Percentiles rank a stretch among this genome's conserved stretches.
Evolutionary conservation across 2,329 filamentous ascomycete species (phyloP).

Genomic region (Ophiocordyceps polyrhachis-furcata): DNA sequence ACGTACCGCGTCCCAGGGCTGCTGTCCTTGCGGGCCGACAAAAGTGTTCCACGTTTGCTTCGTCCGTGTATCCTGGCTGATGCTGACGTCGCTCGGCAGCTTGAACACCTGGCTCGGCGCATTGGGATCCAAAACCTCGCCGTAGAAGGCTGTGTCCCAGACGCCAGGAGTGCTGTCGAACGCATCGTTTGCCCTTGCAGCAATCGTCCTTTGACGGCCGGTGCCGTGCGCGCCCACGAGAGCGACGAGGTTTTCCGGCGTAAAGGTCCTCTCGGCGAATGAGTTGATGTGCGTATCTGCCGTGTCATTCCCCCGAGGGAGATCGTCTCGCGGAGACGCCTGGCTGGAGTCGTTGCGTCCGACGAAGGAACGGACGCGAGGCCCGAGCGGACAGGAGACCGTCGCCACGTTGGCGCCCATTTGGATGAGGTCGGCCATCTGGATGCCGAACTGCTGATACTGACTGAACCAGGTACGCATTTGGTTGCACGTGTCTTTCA

Average conservation of each 20-base stretch:
- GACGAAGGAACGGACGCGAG: constrained; percentile 27
- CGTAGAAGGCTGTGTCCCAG: constrained; percentile 32
- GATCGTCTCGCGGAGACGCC: constrained; percentile 18
- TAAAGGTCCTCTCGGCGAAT: constrained; percentile 32
- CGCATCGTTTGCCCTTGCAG: constrained; percentile 18
- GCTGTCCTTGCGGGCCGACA: constrained; percentile 9
- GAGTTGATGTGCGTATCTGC: constrained; percentile 24
- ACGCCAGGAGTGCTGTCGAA: constrained; percentile 31
- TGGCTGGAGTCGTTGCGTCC: constrained; percentile 25
- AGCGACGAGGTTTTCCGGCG: constrained; percentile 25
- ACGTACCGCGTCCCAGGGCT: not conserved
- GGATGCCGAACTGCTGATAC: constrained; percentile 19
- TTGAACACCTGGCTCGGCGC: constrained; percentile 16
- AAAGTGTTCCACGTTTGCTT: constrained; percentile 7
- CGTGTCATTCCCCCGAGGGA: constrained; percentile 21
- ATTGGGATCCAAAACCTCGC: constrained; percentile 12
- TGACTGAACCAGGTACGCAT: constrained; percentile 19
- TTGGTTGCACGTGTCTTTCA: constrained; percentile 20
- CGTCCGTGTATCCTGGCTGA: constrained; percentile 17
- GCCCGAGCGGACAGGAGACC: constrained; percentile 22
- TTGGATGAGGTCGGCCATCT: constrained; percentile 34
- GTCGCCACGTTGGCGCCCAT: constrained; percentile 28
- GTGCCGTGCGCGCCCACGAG: constrained; percentile 33
- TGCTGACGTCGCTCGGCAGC: constrained; percentile 20
- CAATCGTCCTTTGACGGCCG: constrained; percentile 25